phyloP scores from a whole-genome alignment of 805 yeast species.

The Myxozyma melibiosi region DNA sequence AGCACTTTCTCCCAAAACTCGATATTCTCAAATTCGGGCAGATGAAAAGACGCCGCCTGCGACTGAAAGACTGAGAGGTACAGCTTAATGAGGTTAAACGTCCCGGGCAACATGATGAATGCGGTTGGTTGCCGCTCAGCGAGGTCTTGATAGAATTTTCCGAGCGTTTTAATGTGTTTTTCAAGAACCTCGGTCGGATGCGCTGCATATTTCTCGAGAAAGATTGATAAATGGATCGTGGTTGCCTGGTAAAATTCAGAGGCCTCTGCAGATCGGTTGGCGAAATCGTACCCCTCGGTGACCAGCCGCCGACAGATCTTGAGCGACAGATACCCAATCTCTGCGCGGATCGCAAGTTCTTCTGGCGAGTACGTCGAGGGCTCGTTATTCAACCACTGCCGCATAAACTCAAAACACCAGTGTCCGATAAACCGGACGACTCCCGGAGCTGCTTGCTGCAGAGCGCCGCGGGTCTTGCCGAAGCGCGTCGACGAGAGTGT shows the following conservation, averaged over 20 bases:
- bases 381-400: slow-evolving; percentile 52
- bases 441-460: slow-evolving; percentile 70
- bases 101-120: slow-evolving; percentile 67
- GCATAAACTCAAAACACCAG: slow-evolving; percentile 61
- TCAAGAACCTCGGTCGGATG: slow-evolving; percentile 51
- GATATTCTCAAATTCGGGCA: slow-evolving; percentile 54
- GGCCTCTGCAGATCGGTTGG: slow-evolving; percentile 61
- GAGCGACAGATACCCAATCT: slow-evolving; percentile 74
- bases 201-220: slow-evolving; percentile 56
- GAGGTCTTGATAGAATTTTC: slow-evolving; percentile 69
- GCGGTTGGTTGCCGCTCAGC: slow-evolving; percentile 65
- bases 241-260: slow-evolving; percentile 61
- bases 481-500: slow-evolving; percentile 72
- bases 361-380: neutral
- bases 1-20: slow-evolving; percentile 76
- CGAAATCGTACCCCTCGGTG: slow-evolving; percentile 64
- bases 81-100: slow-evolving; percentile 61
- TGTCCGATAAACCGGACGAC: slow-evolving; percentile 62
- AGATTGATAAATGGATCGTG: slow-evolving; percentile 59
- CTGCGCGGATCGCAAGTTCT: slow-evolving; percentile 45
- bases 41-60: slow-evolving; percentile 54
- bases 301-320: slow-evolving; percentile 74
- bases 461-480: slow-evolving; percentile 76
- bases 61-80: slow-evolving; percentile 62
- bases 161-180: slow-evolving; percentile 70